Evolutionary conservation across 225 moss, liverwort and hornwort species (phyloP).

Genomic region (Lunularia cruciata): DNA sequence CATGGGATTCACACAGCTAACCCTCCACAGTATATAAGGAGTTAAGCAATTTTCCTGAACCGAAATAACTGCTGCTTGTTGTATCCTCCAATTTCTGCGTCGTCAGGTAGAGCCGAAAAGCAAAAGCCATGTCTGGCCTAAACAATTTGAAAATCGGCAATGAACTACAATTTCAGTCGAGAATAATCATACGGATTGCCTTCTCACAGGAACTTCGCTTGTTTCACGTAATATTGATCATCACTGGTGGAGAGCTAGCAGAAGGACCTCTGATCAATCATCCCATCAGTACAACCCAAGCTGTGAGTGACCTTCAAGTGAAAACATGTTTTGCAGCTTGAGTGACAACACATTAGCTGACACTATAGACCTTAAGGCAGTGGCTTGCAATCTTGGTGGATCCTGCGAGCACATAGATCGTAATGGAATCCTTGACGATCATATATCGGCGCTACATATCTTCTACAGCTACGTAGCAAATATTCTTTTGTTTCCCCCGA

Average conservation of each 20-base stretch:
- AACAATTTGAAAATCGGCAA: too few species aligned
- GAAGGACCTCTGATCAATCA: neutral
- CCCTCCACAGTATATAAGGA: too few species aligned
- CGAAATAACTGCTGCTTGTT: neutral
- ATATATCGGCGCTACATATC: neutral
- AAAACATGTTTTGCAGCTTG: neutral
- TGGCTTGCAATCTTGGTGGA: neutral
- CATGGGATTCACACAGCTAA: too few species aligned
- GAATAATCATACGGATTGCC: too few species aligned
- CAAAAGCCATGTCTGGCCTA: too few species aligned
- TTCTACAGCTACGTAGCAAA: conserved; percentile 28
- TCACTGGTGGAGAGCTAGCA: conserved; percentile 12
- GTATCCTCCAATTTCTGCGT: neutral
- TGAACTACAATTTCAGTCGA: too few species aligned
- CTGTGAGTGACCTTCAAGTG: neutral
- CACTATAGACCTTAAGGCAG: neutral
- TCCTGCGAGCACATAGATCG: neutral
- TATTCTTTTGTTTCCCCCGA: neutral
- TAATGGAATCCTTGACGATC: conserved; percentile 10
- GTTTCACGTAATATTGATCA: conserved; percentile 1
- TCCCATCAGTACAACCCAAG: neutral
- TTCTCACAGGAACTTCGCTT: too few species aligned
- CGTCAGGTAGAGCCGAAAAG: too few species aligned
- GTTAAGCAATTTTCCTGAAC: neutral
- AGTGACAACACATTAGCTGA: neutral